Evolutionary conservation across 164 flowering plant species (phyloP).

Genomic region (Liriodendron chinense): DNA sequence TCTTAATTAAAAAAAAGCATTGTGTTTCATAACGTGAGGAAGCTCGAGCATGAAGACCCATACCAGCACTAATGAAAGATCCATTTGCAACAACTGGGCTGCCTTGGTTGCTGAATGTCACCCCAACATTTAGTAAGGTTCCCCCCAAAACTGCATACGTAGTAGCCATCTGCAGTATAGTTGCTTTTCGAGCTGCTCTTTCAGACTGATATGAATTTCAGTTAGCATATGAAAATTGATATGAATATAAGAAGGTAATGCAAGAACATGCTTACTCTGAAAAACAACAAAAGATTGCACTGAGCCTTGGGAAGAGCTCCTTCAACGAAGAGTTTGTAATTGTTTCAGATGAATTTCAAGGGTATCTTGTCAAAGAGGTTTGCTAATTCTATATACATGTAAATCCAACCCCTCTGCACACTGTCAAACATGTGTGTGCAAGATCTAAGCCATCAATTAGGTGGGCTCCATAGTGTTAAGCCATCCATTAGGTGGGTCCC

Average conservation of each 20-base stretch:
- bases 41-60: background rate
- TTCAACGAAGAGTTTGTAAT: too few relatives aligned
- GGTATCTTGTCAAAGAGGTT: too few relatives aligned
- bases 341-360: too few relatives aligned
- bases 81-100: constrained; percentile 63
- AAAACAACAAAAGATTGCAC: background rate
- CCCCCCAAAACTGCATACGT: constrained; percentile 84
- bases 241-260: background rate
- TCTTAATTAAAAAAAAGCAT: background rate
- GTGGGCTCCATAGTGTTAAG: too few relatives aligned
- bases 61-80: constrained; percentile 83
- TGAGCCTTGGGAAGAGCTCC: background rate
- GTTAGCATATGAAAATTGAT: background rate
- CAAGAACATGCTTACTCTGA: background rate
- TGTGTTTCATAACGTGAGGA: background rate
- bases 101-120: constrained; percentile 66
- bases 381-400: too few relatives aligned
- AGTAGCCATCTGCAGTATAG: constrained; percentile 83
- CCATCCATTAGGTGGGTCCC: too few relatives aligned
- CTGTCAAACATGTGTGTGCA: too few relatives aligned
- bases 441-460: too few relatives aligned
- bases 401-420: too few relatives aligned
- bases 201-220: constrained; percentile 52
- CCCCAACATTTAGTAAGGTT: constrained; percentile 69
- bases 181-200: constrained; percentile 87